Evolutionary conservation across 805 yeast species (phyloP).

Genomic region (Saccharomyces mikatae): DNA sequence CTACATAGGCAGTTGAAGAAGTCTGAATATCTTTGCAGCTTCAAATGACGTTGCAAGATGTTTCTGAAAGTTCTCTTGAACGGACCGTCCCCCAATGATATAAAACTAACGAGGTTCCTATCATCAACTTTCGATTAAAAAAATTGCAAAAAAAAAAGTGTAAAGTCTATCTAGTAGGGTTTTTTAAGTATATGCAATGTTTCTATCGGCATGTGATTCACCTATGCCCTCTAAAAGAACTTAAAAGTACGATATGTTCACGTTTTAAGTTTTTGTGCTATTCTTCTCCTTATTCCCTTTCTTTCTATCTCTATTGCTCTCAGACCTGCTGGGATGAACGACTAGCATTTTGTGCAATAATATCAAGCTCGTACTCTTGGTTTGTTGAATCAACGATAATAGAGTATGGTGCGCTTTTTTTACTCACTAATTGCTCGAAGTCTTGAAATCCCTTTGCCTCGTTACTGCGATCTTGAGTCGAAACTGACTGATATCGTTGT

Average conservation of each 20-base stretch:
- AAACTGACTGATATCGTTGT: not conserved
- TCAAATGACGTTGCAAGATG: too few species aligned
- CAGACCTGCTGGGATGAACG: not conserved
- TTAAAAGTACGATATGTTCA: not conserved
- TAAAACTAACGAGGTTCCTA: too few species aligned
- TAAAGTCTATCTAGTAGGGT: not conserved
- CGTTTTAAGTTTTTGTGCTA: not conserved
- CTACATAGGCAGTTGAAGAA: too few species aligned
- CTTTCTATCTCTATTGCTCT: not conserved
- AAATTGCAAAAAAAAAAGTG: not conserved
- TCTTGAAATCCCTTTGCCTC: not conserved
- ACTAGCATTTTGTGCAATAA: not conserved
- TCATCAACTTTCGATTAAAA: not conserved
- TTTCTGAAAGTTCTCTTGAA: too few species aligned
- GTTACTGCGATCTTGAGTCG: not conserved
- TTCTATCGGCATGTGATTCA: not conserved
- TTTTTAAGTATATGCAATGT: not conserved
- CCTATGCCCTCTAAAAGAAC: not conserved
- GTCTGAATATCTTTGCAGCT: too few species aligned
- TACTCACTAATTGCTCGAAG: not conserved
- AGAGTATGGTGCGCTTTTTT: constrained; percentile 4
- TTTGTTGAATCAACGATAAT: constrained; percentile 3
- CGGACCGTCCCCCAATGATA: too few species aligned
- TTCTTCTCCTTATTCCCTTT: not conserved
- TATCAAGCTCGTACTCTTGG: constrained; percentile 9